Percentiles rank a stretch among this genome's conserved stretches.
Evolutionary conservation across 169 alveolate species (phyloP).

Genomic region (Blepharisma undulans): DNA sequence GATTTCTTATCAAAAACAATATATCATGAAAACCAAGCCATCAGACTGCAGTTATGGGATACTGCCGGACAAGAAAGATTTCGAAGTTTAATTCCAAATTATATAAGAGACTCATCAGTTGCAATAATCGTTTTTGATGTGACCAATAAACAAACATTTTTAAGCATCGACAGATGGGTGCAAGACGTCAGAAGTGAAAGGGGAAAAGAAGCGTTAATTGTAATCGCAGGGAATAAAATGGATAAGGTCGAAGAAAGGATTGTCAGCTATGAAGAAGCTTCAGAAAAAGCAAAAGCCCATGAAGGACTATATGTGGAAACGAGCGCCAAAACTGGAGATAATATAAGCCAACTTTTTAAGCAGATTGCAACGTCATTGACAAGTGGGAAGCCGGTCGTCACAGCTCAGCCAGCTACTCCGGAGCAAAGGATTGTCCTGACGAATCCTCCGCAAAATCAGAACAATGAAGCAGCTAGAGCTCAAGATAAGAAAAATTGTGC

Average conservation of each 20-base stretch:
- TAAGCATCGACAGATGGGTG: slow-evolving; percentile 93
- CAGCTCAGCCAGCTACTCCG: neutral
- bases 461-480: neutral
- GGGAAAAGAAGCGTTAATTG: slow-evolving; percentile 94
- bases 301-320: slow-evolving; percentile 94
- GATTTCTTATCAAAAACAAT: slow-evolving; percentile 85
- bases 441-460: neutral
- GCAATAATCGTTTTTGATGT: slow-evolving; percentile 97
- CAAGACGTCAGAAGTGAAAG: slow-evolving; percentile 95
- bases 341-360: slow-evolving; percentile 90
- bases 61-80: slow-evolving; percentile 99
- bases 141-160: slow-evolving; percentile 83
- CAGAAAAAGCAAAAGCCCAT: slow-evolving; percentile 89
- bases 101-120: slow-evolving; percentile 95
- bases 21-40: slow-evolving; percentile 87
- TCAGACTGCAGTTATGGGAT: slow-evolving; percentile 98
- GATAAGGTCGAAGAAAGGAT: slow-evolving; percentile 92
- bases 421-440: neutral
- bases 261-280: slow-evolving; percentile 93
- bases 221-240: slow-evolving; percentile 96
- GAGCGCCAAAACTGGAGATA: slow-evolving; percentile 96
- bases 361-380: slow-evolving; percentile 83
- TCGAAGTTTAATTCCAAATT: slow-evolving; percentile 94
- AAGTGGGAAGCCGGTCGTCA: neutral
- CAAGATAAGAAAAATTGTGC: neutral